These are phyloP conservation scores for Dissophora ornata DNA, from an alignment of 192 early-diverging fungal species.

Conservation along the genomic window DNA sequence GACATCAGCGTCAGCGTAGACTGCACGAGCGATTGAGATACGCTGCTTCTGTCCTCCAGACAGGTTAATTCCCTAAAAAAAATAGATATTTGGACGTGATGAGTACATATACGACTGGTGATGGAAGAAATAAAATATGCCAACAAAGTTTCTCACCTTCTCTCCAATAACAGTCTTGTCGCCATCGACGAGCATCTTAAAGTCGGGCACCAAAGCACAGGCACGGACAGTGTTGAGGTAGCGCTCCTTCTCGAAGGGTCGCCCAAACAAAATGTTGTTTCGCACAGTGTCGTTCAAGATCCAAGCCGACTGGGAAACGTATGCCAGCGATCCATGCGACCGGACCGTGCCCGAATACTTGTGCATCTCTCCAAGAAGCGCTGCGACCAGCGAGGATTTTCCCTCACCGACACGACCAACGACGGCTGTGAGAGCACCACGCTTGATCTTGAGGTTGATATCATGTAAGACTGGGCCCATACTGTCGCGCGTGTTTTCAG, in stretches of 20 bases:
- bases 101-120: neutral
- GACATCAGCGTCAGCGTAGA: constrained; percentile 86
- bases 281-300: constrained; percentile 93
- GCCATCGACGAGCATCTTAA: constrained; percentile 85
- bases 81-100: neutral
- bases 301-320: constrained; percentile 79
- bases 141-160: constrained; percentile 46
- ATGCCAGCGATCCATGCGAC: constrained; percentile 38
- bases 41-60: constrained; percentile 93
- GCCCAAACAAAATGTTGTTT: constrained; percentile 95
- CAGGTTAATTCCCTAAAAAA: constrained; percentile 79
- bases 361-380: constrained; percentile 65
- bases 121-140: too few species aligned
- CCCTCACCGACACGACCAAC: constrained; percentile 66
- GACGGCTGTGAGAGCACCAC: constrained; percentile 58
- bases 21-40: constrained; percentile 74
- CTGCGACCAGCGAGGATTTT: constrained; percentile 63
- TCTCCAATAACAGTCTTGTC: constrained; percentile 94
- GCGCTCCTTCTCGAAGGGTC: constrained; percentile 72
- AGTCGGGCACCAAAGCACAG: constrained; percentile 86
- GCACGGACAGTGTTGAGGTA: constrained; percentile 70
- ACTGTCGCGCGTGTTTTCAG: constrained; percentile 15
- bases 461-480: constrained; percentile 48
- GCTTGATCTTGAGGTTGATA: constrained; percentile 56
- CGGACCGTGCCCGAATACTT: constrained; percentile 34